Evolutionary conservation across 2,329 filamentous ascomycete species (phyloP).

Genomic region (Beauveria australis): DNA sequence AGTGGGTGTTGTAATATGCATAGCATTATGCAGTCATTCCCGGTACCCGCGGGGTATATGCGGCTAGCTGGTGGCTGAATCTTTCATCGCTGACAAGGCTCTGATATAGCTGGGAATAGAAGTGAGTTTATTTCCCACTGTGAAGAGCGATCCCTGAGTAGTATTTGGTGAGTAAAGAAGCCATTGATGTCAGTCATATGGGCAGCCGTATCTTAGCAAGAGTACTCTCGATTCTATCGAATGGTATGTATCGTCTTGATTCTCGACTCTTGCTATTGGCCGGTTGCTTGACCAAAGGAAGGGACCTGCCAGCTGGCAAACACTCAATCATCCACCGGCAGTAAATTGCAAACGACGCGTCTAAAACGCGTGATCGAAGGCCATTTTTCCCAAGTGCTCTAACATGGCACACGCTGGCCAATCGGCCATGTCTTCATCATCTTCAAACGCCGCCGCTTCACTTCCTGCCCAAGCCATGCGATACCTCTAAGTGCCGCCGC

Average conservation of each 20-base stretch:
- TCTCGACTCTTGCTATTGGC: neutral
- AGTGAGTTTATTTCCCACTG: too few species aligned
- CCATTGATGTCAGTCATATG: too few species aligned
- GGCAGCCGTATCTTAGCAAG: too few species aligned
- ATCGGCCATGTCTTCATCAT: neutral
- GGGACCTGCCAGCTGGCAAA: slow-evolving; percentile 2
- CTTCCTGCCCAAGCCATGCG: neutral
- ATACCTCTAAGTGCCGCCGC: neutral
- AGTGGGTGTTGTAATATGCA: neutral
- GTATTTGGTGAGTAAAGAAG: too few species aligned
- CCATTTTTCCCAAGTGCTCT: neutral
- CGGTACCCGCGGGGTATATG: neutral
- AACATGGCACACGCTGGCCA: neutral
- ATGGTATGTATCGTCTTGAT: neutral
- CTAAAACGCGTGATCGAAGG: neutral
- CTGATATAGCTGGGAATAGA: too few species aligned
- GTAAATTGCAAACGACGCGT: slow-evolving; percentile 1
- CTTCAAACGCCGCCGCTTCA: neutral
- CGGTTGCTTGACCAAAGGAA: neutral
- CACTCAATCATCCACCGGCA: neutral
- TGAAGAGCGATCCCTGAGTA: too few species aligned
- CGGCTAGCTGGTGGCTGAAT: neutral
- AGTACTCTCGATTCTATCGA: too few species aligned
- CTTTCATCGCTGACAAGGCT: too few species aligned
- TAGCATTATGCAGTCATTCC: neutral